Base-by-base conservation (phyloP, 2,329 filamentous ascomycete genomes). In the Pseudocercospora cruenta region DNA sequence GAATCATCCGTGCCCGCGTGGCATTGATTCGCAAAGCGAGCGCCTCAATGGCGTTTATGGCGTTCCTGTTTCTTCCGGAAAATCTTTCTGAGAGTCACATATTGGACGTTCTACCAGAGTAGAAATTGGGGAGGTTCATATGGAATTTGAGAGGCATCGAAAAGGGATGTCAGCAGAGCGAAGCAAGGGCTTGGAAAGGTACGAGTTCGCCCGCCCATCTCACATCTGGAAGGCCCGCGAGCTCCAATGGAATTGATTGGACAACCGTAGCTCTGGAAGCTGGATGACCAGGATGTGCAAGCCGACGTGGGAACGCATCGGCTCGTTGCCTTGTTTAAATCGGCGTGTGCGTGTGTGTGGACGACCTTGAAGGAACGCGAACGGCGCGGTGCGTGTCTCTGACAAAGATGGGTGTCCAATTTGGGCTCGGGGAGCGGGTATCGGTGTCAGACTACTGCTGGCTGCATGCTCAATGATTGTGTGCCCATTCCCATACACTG, bases 131-230 rank as follows among this genome's bases (percentile, higher is more conserved):
- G 10, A 36, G 28, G 28, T 36, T 22, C n/a, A 39, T 59, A 10
- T 39, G 31, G 57, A 59, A 22, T 45, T 47, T 12, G 21, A 26
- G 22, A 19, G 16, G 1, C 33, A 59, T 24, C 21, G 57, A 24
- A 28, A 58, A 61, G 24, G 58, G 58, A 57, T 58, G 36, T 62
- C 51, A 58, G 57, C 45, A 54, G 51, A 55, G 51, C 47, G 39
- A 51, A 58, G 63, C 63, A 65, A 65, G 63, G 63, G 53, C 62
- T 19, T 43, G 47, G 51, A 54, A 53, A 65, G 63, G 63, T 65
- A 65, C 63, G 63, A 62, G 63, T 59, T 16, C 57, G 22, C 21
- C 54, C 57, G 39, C 33, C 54, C 54, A 58, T 36, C 39, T 31
- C 57, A 59, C 62, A 47, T 59, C 53, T 47, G 62, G 62, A 47